Evolutionary conservation across 768 basidiomycete species (phyloP), one percentile per base, ranked within the genome.

Genomic region (Strobilomyces dryophilus): DNA sequence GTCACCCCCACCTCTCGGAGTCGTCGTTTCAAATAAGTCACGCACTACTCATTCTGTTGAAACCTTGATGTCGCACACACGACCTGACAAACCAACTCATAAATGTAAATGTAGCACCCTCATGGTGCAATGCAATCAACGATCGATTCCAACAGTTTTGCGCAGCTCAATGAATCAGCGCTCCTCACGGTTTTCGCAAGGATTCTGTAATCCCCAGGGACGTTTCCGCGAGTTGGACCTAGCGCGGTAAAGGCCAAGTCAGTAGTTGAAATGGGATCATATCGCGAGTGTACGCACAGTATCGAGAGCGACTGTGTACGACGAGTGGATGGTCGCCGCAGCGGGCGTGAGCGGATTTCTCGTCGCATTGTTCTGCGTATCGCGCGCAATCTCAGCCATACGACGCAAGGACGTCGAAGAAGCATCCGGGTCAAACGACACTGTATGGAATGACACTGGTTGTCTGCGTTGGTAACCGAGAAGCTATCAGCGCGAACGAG

Each of bases 171-270:
- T 64, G 66, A 55, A 82, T 61, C 49, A 83, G 61, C 18, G 76
- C 71, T 1, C 78, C 83, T 58, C 82, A 68, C 5, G 82, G 78
- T 58, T 79, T 84, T 56, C 73, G 72, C 65, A 84, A 61, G 1
- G 82, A 81, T 48, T 81, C 79, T 0, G 81, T 81, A 49, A 83
- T 74, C 29, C 76, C 76, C 21, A 83, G 60, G 73, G 84, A 84
- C 3, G 82, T 78, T 58, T 82, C 72, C 1, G 82, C 76, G 10
- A 84, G 73, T 53, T 73, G 75, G 12, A 83, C 71, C 82, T 83
- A 35, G 35, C 3, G 6, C 8, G n/a, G 11, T n/a, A 20, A 20
- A 31, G 2, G n/a, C n/a, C 11, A 20, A 20, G 27, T 31, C 17
- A 45, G 29, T 20, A 8, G n/a, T 27, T 14, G 8, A 5, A 3